Evolutionary conservation across 2,329 filamentous ascomycete species (phyloP).

Genomic region (Aureobasidium sp.): DNA sequence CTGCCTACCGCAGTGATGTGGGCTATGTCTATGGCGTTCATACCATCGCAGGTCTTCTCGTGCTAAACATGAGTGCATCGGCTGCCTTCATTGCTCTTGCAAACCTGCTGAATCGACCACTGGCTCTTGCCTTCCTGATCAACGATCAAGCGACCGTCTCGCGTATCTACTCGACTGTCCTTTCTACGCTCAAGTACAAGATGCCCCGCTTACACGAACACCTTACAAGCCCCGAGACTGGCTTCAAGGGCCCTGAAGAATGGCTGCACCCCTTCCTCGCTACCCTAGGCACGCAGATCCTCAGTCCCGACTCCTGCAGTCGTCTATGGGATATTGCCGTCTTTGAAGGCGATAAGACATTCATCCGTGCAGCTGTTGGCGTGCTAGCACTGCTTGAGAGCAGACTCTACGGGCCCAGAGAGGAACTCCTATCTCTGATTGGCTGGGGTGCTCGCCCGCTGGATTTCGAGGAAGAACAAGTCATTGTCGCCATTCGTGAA

Average conservation of each 20-base stretch:
- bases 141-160: slow-evolving; percentile 60
- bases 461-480: slow-evolving; percentile 32
- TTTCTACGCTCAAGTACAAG: slow-evolving; percentile 59
- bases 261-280: slow-evolving; percentile 57
- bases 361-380: slow-evolving; percentile 64
- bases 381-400: slow-evolving; percentile 48
- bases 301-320: slow-evolving; percentile 61
- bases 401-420: slow-evolving; percentile 37
- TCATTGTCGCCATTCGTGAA: slow-evolving; percentile 28
- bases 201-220: slow-evolving; percentile 56
- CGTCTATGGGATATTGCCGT: slow-evolving; percentile 75
- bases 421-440: slow-evolving; percentile 36
- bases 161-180: slow-evolving; percentile 60
- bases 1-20: slow-evolving; percentile 75
- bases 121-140: slow-evolving; percentile 68
- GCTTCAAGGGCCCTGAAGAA: slow-evolving; percentile 9
- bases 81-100: slow-evolving; percentile 63
- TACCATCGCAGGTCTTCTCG: slow-evolving; percentile 62
- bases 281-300: slow-evolving; percentile 53
- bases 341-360: slow-evolving; percentile 67
- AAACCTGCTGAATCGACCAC: slow-evolving; percentile 67
- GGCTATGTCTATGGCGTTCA: slow-evolving; percentile 69
- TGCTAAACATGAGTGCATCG: slow-evolving; percentile 60
- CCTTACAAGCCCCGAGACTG: slow-evolving; percentile 38
- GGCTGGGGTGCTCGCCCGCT: slow-evolving; percentile 31